phyloP scores from a whole-genome alignment of 495 filamentous ascomycete genomes.

The Daldinia loculata region DNA sequence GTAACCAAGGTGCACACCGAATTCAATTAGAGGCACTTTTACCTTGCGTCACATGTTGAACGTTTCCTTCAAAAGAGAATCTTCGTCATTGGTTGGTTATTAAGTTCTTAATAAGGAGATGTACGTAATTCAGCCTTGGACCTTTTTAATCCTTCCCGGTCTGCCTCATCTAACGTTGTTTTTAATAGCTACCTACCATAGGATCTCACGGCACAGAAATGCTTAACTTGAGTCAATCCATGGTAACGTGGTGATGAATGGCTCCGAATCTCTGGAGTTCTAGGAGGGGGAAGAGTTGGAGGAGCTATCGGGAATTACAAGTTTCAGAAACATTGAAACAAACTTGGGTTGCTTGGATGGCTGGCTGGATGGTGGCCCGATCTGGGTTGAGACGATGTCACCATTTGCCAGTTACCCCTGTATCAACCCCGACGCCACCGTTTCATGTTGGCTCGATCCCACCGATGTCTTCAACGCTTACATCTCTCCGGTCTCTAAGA shows the following conservation, averaged over 20 bases:
- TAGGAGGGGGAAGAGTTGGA: slow-evolving; percentile 20
- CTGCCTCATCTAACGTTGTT: slow-evolving; percentile 20
- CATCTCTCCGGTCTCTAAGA: neutral
- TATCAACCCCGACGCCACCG: slow-evolving; percentile 13
- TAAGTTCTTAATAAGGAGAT: neutral
- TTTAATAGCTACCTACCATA: slow-evolving; percentile 8
- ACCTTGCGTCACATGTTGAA: neutral
- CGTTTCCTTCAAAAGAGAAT: neutral
- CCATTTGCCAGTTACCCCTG: slow-evolving; percentile 23
- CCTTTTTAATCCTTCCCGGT: slow-evolving; percentile 8
- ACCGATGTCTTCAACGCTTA: slow-evolving; percentile 21
- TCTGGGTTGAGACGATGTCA: neutral
- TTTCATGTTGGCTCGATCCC: slow-evolving; percentile 30
- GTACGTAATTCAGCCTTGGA: slow-evolving; percentile 7
- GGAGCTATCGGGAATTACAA: slow-evolving; percentile 14
- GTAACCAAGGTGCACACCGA: neutral
- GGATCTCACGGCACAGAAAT: neutral
- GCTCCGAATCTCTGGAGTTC: neutral
- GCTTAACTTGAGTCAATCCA: neutral
- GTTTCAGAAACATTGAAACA: slow-evolving; percentile 36
- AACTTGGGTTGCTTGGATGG: neutral
- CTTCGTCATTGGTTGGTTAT: neutral
- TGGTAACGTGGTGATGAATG: neutral
- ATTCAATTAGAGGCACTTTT: neutral
- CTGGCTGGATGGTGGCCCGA: slow-evolving; percentile 11